phyloP scores from a whole-genome alignment of 2,329 filamentous ascomycete species.

The Colletotrichum abscissum region DNA sequence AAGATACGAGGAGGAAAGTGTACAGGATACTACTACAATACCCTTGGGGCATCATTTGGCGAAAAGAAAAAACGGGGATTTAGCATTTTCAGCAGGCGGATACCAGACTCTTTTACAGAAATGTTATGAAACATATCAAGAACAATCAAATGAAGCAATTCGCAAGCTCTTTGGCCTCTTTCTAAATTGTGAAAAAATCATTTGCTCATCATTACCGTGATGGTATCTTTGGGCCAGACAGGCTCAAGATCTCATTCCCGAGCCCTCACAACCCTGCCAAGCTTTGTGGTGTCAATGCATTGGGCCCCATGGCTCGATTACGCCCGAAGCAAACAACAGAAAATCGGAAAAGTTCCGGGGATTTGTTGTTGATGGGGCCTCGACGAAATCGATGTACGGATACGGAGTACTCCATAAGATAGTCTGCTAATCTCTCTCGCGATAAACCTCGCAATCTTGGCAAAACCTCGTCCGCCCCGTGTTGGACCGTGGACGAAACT shows the following conservation, averaged over 20 bases:
- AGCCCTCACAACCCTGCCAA: too few relatives aligned
- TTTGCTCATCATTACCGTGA: too few relatives aligned
- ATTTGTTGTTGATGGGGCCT: neutral
- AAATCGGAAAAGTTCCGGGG: neutral
- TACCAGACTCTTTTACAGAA: neutral
- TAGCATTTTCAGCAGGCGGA: neutral
- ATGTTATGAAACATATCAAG: neutral
- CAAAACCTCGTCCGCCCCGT: neutral
- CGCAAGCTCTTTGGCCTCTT: neutral
- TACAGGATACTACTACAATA: conserved; percentile 5
- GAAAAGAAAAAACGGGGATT: neutral
- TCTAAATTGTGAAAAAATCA: too few relatives aligned
- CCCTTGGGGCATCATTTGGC: neutral
- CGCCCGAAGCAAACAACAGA: neutral
- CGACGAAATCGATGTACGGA: too few relatives aligned
- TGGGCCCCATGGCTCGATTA: too few relatives aligned
- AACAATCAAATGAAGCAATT: conserved; percentile 7
- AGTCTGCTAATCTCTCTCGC: neutral
- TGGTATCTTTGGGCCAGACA: neutral
- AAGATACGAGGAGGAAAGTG: neutral
- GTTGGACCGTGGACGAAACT: neutral
- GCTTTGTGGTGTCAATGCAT: too few relatives aligned
- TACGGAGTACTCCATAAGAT: neutral
- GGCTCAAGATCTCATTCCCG: neutral
- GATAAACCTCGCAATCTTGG: neutral